A percentile compares a stretch with the other conserved stretches of the same genome.
Evolutionary conservation across 257 asterid genomes (phyloP).

Genomic region (Solanum clarkiae): DNA sequence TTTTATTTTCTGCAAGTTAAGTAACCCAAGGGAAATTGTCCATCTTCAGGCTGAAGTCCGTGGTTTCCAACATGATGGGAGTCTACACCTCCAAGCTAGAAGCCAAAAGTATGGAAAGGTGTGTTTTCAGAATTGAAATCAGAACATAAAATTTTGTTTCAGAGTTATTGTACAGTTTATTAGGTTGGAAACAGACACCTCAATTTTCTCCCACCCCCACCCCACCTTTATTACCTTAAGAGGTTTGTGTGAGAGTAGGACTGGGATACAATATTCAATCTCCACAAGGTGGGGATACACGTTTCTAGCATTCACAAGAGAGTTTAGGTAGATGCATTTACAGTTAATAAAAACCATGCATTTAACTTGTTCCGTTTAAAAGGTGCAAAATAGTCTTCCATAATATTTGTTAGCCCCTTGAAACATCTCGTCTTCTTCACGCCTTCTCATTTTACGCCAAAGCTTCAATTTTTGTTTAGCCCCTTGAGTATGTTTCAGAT

Average conservation of each 20-base stretch:
- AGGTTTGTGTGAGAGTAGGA: not conserved
- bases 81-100: conserved; percentile 84
- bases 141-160: not conserved
- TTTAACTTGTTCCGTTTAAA: not conserved
- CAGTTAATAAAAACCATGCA: not conserved
- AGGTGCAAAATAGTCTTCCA: not conserved
- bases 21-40: not conserved
- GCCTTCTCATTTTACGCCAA: not conserved
- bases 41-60: conserved; percentile 80
- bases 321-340: not conserved
- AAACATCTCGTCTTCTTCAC: too few relatives aligned
- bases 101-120: conserved; percentile 99
- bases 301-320: not conserved
- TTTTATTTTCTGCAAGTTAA: not conserved
- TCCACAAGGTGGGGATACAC: not conserved
- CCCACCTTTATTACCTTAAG: not conserved
- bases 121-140: not conserved
- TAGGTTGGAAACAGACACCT: not conserved
- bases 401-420: too few relatives aligned
- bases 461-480: not conserved
- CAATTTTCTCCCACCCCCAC: not conserved
- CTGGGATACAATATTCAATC: not conserved
- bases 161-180: not conserved
- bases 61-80: conserved; percentile 86
- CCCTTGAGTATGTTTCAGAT: not conserved